phyloP scores from a whole-genome alignment of 2,329 filamentous ascomycete species.

The Fonsecaea monophora region DNA sequence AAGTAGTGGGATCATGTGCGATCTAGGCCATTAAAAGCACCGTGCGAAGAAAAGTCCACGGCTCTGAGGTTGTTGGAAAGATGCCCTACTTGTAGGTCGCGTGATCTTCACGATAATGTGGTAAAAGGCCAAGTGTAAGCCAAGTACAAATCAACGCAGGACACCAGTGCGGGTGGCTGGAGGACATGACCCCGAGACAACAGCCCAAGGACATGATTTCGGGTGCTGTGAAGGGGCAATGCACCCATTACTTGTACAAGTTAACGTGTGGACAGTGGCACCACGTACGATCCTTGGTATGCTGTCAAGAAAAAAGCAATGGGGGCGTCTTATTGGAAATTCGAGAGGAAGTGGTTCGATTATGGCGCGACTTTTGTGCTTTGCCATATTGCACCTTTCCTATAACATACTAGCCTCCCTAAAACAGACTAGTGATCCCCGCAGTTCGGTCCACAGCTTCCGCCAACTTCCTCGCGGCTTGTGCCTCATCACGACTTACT shows the following conservation, averaged over 20 bases:
- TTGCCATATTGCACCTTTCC: neutral
- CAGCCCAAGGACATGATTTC: neutral
- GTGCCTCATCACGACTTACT: neutral
- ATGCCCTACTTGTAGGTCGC: neutral
- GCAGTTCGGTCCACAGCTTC: neutral
- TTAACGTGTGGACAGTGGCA: neutral
- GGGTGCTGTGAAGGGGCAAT: neutral
- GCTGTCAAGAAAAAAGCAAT: neutral
- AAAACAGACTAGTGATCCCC: neutral
- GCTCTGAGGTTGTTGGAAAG: neutral
- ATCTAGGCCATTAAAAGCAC: neutral
- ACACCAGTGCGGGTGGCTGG: neutral
- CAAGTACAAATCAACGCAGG: neutral
- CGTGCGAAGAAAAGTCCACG: neutral
- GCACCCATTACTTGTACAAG: neutral
- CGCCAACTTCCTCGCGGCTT: neutral
- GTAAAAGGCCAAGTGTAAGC: neutral
- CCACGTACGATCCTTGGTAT: neutral
- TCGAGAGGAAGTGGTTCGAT: neutral
- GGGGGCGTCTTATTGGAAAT: neutral
- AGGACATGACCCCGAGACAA: neutral
- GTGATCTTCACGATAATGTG: neutral
- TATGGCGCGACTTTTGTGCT: neutral
- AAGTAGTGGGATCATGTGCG: slow-evolving; percentile 1
- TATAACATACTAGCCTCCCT: neutral